These are phyloP conservation scores for Chamaenerion angustifolium DNA, from an alignment of 345 rosid species.

Conservation along the genomic window DNA sequence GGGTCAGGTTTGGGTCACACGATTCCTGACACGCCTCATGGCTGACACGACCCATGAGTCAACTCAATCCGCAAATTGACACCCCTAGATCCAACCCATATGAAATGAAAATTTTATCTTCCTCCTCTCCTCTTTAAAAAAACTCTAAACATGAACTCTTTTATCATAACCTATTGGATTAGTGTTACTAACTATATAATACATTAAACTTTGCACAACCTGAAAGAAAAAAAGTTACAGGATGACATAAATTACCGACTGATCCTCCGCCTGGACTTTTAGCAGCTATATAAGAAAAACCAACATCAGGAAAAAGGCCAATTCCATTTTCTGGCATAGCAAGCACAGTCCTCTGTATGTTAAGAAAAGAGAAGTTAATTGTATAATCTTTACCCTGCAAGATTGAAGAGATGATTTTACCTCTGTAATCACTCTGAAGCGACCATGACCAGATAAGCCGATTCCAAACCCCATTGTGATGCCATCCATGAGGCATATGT, in stretches of 20 bases:
- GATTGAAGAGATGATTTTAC: conserved; percentile 15
- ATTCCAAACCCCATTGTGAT: conserved; percentile 91
- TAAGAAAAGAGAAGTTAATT: not conserved
- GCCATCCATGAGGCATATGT: conserved; percentile 86
- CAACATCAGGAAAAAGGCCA: conserved; percentile 96
- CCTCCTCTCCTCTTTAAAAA: too few species aligned
- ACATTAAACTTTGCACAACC: too few species aligned
- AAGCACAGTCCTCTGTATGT: conserved; percentile 51
- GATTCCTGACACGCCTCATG: too few species aligned
- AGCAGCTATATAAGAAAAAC: conserved; percentile 85
- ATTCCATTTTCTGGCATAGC: conserved; percentile 99
- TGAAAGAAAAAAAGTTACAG: too few species aligned
- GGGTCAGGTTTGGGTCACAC: too few species aligned
- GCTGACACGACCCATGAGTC: too few species aligned
- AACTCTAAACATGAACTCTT: too few species aligned
- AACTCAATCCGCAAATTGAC: too few species aligned
- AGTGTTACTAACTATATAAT: too few species aligned
- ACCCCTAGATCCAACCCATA: too few species aligned
- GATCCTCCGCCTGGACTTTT: conserved; percentile 87
- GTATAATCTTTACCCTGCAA: not conserved
- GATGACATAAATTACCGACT: conserved; percentile 33
- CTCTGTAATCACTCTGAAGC: conserved; percentile 78
- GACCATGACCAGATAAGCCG: conserved; percentile 91
- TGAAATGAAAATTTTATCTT: too few species aligned
- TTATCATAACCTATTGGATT: too few species aligned